Conservation (phyloP, 148 eudicot species). For the Camellia granthamiana region DNA sequence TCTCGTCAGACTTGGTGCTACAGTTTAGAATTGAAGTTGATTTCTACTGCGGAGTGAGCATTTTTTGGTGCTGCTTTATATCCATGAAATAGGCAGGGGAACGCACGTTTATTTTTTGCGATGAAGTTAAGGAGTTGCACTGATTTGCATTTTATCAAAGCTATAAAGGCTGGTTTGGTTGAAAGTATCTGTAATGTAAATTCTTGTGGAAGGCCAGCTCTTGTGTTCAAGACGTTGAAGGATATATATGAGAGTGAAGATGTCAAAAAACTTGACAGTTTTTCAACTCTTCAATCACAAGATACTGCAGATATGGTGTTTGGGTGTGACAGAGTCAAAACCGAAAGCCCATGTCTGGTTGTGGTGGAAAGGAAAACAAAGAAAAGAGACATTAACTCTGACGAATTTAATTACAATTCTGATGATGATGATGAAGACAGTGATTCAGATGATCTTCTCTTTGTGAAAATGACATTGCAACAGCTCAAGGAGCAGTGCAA, state of each 20-base stretch:
- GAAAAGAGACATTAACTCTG: constrained; percentile 15
- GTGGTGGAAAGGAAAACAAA: constrained; percentile 23
- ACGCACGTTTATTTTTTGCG: background rate
- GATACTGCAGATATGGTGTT: constrained; percentile 26
- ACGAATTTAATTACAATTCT: constrained; percentile 1
- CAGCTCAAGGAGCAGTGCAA: constrained; percentile 47
- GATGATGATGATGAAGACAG: constrained; percentile 12
- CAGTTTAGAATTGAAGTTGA: background rate
- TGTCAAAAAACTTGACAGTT: constrained; percentile 15
- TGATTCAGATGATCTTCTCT: constrained; percentile 28
- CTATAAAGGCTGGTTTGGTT: constrained; percentile 40
- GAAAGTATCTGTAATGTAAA: constrained; percentile 39
- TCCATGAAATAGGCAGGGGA: constrained; percentile 1
- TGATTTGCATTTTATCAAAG: constrained; percentile 47
- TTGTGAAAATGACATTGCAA: constrained; percentile 43
- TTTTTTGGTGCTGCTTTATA: background rate
- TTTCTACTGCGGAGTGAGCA: background rate
- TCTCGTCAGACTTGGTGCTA: background rate
- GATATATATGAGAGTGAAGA: constrained; percentile 42
- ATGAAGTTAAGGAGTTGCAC: constrained; percentile 60
- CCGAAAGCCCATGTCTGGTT: constrained; percentile 17
- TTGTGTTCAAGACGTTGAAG: constrained; percentile 38
- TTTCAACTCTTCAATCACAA: constrained; percentile 19
- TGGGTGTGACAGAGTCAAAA: constrained; percentile 22
- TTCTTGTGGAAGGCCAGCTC: constrained; percentile 42